These are phyloP conservation scores for Malus fusca DNA, from an alignment of 306 rosid species.

Conservation along the genomic window DNA sequence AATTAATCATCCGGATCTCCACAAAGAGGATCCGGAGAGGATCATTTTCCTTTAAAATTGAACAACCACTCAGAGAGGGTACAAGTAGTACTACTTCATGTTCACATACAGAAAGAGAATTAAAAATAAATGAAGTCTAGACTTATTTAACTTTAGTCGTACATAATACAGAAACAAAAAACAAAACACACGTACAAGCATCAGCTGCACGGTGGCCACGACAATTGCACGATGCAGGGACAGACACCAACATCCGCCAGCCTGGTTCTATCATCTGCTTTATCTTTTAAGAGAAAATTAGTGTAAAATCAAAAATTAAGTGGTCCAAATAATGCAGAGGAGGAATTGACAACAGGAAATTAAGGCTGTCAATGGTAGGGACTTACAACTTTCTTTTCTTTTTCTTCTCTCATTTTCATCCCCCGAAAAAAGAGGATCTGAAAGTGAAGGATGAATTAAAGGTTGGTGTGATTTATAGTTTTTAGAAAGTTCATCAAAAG, in stretches of 20 bases:
- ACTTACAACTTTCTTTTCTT: not conserved
- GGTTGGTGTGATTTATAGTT: not conserved
- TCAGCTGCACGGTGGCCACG: not conserved
- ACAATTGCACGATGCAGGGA: not conserved
- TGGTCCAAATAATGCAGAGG: not conserved
- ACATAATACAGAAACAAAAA: not conserved
- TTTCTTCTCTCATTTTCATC: slow-evolving; percentile 1
- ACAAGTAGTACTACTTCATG: not conserved
- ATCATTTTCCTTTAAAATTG: not conserved
- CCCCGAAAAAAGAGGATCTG: slow-evolving; percentile 6
- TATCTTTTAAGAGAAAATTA: not conserved
- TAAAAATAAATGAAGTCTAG: not conserved
- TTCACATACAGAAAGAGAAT: not conserved
- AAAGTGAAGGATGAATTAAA: slow-evolving; percentile 21
- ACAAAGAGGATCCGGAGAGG: no score
- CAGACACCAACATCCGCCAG: not conserved
- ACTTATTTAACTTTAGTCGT: not conserved
- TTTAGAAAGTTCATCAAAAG: not conserved
- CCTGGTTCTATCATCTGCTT: not conserved
- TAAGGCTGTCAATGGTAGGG: not conserved
- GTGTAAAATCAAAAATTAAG: not conserved
- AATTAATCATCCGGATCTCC: no score
- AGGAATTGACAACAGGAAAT: slow-evolving; percentile 10
- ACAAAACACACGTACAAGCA: not conserved
- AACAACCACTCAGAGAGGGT: not conserved